phyloP scores from a whole-genome alignment of 140 eudicot species.

The Stevia rebaudiana region DNA sequence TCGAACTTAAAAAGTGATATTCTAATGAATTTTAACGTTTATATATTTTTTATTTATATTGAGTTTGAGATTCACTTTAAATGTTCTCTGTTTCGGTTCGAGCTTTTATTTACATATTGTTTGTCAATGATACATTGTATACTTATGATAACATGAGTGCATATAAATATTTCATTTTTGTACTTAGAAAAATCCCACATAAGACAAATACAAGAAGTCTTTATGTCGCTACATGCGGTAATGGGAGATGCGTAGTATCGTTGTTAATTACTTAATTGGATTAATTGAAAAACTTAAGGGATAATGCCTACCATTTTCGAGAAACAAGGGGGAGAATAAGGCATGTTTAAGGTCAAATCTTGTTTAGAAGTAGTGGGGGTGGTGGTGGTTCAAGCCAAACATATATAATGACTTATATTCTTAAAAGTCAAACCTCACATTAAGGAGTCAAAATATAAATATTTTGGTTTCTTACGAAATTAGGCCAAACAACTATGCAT shows the following conservation, averaged over 20 bases:
- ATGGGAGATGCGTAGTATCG: slow-evolving; percentile 34
- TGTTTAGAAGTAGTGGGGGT: slow-evolving; percentile 28
- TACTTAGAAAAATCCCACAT: neutral
- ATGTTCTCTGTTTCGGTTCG: too few species aligned
- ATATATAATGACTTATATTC: slow-evolving; percentile 24
- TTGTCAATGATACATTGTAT: neutral
- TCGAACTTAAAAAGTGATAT: too few species aligned
- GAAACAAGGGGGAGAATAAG: slow-evolving; percentile 32
- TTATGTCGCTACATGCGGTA: slow-evolving; percentile 25
- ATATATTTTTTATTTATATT: too few species aligned
- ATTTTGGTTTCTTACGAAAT: slow-evolving; percentile 4
- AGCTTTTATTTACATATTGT: too few species aligned
- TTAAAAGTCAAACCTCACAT: slow-evolving; percentile 6
- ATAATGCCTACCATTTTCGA: slow-evolving; percentile 33
- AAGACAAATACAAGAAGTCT: slow-evolving; percentile 17
- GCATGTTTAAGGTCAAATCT: slow-evolving; percentile 32
- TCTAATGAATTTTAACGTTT: too few species aligned
- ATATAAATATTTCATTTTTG: neutral
- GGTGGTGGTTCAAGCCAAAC: slow-evolving; percentile 30
- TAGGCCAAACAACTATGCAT: slow-evolving; percentile 16
- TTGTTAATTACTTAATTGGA: slow-evolving; percentile 19
- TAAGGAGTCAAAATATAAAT: slow-evolving; percentile 11
- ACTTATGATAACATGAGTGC: neutral
- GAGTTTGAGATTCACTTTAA: too few species aligned
- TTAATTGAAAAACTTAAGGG: slow-evolving; percentile 19